Evolutionary conservation across 805 yeast species (phyloP).

Genomic region (Candida dendrica): DNA sequence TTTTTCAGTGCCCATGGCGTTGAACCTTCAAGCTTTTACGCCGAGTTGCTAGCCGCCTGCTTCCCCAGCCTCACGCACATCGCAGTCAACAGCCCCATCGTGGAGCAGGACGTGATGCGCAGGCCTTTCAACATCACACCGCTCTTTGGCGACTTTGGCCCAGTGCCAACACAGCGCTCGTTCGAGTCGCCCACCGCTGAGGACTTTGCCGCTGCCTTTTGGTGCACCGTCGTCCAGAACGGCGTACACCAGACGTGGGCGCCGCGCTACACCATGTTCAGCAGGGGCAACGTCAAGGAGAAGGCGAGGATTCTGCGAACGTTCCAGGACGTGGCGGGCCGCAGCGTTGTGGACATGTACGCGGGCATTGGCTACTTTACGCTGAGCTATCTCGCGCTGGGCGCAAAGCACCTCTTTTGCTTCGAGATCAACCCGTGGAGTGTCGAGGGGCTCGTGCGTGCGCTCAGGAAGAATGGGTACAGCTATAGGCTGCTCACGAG

Average conservation of each 20-base stretch:
- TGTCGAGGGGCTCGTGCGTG: slow-evolving; percentile 58
- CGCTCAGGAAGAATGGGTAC: slow-evolving; percentile 40
- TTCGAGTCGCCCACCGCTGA: slow-evolving; percentile 29
- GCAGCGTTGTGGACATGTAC: slow-evolving; percentile 60
- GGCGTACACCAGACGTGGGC: slow-evolving; percentile 80
- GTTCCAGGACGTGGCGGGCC: slow-evolving; percentile 28
- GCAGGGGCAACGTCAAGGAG: slow-evolving; percentile 80
- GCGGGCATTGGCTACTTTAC: slow-evolving; percentile 86
- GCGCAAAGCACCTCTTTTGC: slow-evolving; percentile 50
- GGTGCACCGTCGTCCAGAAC: slow-evolving; percentile 69
- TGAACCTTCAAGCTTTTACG: too few species aligned
- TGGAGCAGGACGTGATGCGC: slow-evolving; percentile 47
- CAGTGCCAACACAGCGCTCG: slow-evolving; percentile 20
- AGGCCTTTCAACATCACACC: slow-evolving; percentile 57
- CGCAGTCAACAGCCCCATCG: slow-evolving; percentile 67
- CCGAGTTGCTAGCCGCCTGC: too few species aligned
- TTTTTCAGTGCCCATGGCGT: slow-evolving; percentile 13
- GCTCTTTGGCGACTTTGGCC: slow-evolving; percentile 62
- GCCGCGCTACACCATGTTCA: slow-evolving; percentile 80
- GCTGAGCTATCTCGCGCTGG: slow-evolving; percentile 50
- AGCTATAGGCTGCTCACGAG: slow-evolving; percentile 26
- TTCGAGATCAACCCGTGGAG: slow-evolving; percentile 90
- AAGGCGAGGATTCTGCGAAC: slow-evolving; percentile 54
- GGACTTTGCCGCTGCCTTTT: slow-evolving; percentile 50
- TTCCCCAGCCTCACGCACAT: slow-evolving; percentile 43